Conservation (phyloP, 768 basidiomycete genomes). For the Kwoniella dendrophila region DNA sequence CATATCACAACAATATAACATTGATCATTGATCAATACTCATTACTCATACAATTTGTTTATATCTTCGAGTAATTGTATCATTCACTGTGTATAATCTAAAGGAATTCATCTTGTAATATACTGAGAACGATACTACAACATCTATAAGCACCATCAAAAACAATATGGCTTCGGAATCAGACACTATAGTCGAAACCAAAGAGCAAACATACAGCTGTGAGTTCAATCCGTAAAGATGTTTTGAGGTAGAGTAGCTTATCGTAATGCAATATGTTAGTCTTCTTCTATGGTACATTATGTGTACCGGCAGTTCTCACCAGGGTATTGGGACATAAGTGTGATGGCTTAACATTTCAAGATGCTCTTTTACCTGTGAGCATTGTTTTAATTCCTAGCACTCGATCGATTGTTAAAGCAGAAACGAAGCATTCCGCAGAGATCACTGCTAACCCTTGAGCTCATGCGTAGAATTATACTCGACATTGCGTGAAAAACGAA, state of each 20-base stretch:
- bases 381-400: too few relatives aligned
- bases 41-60: too few relatives aligned
- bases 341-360: slow-evolving; percentile 66
- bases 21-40: too few relatives aligned
- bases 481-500: slow-evolving; percentile 73
- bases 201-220: slow-evolving; percentile 26
- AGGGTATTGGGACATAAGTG: slow-evolving; percentile 75
- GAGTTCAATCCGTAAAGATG: slow-evolving; percentile 1
- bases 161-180: slow-evolving; percentile 9
- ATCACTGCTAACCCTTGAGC: background rate
- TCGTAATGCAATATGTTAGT: slow-evolving; percentile 37
- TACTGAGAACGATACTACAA: too few relatives aligned
- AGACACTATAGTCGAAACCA: background rate
- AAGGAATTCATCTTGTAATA: too few relatives aligned
- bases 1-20: too few relatives aligned
- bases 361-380: slow-evolving; percentile 73
- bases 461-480: slow-evolving; percentile 67
- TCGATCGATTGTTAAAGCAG: too few relatives aligned
- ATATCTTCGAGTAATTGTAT: too few relatives aligned
- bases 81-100: too few relatives aligned
- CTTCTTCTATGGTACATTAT: slow-evolving; percentile 88
- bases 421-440: background rate
- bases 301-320: slow-evolving; percentile 80
- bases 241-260: too few relatives aligned
- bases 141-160: too few relatives aligned